Base-by-base conservation (phyloP, 306 rosid genomes). In the Cucurbita maxima region DNA sequence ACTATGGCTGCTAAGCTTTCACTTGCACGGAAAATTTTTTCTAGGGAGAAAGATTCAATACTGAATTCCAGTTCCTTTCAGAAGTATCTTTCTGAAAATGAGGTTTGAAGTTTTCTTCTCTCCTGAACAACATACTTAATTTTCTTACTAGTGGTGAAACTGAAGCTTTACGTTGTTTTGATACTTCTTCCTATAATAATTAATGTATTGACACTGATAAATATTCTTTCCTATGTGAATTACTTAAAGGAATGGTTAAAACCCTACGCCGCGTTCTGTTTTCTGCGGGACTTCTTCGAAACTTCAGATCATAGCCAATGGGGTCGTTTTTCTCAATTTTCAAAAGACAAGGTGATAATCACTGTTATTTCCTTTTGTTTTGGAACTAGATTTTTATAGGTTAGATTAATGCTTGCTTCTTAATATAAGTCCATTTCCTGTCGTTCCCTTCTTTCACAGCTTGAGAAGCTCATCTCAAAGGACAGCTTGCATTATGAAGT, bases 241-340 rank as follows among this genome's bases (percentile, higher is more conserved):
- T 83, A 81, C 40, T 73, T 75, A 74, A 72, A 94, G 98, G 97
- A 86, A 81, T 94, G 98, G 98, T 78, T 94, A 84, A 90, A 87
- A 76, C 98, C 98, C 63, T 94, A 89, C 63, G 96, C 97, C 25
- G 98, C 92, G 40, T 90, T 86, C 90, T 90, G 98, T 77, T 90
- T 94, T 85, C 75, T 90, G 82, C 84, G 97, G 60, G 98, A 90
- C 85, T 94, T 94, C 79, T 94, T 94, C 77, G 98, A 89, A 85
- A 94, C 97, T 55, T 87, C 98, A 75, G 98, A 94, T 66, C 97
- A 83, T 60, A 87, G 86, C 79, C 87, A 94, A 83, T 94, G 98
- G 98, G 98, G 98, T 52, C 81, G 90, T 44, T 94, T 83, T 84
- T 89, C 96, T 75, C 72, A 81, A 74, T 90, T 76, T 74, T 85